Conservation (phyloP, 1,284 basidiomycete species). For the Marasmius fiardii region DNA sequence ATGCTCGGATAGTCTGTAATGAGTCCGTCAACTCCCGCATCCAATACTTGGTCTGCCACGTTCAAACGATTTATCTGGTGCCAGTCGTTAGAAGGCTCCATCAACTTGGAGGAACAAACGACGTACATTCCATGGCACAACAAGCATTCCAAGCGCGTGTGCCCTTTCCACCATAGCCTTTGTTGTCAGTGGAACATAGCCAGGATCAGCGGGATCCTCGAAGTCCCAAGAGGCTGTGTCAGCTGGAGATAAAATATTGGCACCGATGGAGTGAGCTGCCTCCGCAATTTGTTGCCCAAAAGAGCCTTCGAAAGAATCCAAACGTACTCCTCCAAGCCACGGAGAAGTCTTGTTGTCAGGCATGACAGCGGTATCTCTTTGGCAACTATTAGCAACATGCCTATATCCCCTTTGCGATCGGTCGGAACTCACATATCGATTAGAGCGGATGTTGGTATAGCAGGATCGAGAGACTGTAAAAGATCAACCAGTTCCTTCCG, state of each 20-base stretch:
- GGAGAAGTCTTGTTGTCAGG: conserved; percentile 40
- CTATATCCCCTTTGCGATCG: not conserved
- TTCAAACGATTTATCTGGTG: conserved; percentile 57
- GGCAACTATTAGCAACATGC: conserved; percentile 3
- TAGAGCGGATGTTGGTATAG: conserved; percentile 56
- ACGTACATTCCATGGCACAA: conserved; percentile 74
- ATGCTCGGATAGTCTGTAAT: conserved; percentile 66
- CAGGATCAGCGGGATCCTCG: conserved; percentile 41
- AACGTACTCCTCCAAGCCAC: conserved; percentile 62
- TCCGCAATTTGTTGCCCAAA: conserved; percentile 52
- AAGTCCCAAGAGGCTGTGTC: conserved; percentile 38
- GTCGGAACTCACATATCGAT: conserved; percentile 48
- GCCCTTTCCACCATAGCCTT: conserved; percentile 65
- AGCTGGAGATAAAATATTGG: conserved; percentile 66
- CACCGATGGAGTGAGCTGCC: conserved; percentile 65
- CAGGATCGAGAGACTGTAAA: conserved; percentile 42
- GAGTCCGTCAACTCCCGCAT: conserved; percentile 66
- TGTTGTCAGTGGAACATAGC: conserved; percentile 60
- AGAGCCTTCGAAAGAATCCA: conserved; percentile 57
- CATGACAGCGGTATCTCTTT: conserved; percentile 39
- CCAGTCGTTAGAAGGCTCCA: conserved; percentile 4
- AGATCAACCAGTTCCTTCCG: not conserved
- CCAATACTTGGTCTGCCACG: conserved; percentile 54
- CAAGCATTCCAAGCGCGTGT: conserved; percentile 56
- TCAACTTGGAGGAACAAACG: not conserved